phyloP scores from a whole-genome alignment of 73 alveolate genomes.

The Diophrys sp. region DNA sequence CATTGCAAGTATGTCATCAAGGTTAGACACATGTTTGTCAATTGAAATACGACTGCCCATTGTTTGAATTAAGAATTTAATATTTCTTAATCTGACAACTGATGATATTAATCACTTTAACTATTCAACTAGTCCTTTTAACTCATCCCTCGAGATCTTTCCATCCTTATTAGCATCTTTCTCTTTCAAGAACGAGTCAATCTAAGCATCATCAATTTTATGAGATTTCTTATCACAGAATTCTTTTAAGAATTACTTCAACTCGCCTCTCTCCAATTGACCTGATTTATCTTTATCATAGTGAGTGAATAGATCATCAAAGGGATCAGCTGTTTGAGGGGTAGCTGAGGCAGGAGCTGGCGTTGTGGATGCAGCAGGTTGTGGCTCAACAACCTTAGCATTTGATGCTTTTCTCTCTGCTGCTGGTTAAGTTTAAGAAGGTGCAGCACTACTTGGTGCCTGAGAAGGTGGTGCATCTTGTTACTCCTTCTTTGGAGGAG shows the following conservation, averaged over 20 bases:
- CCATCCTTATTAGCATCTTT: background rate
- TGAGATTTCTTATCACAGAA: background rate
- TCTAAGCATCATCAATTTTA: background rate
- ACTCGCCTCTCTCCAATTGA: background rate
- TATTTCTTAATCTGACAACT: background rate
- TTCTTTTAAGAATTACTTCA: background rate
- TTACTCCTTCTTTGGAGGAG: background rate
- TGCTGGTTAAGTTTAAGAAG: background rate
- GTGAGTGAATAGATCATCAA: background rate
- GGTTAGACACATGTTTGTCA: conserved; percentile 51
- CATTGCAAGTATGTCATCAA: conserved; percentile 53
- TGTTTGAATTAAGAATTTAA: no score
- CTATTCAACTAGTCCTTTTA: background rate
- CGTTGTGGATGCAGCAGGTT: background rate
- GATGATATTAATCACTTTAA: background rate
- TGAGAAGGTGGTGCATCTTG: background rate
- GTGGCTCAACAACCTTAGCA: background rate
- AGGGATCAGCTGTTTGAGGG: background rate
- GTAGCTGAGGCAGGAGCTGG: background rate
- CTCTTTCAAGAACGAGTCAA: background rate
- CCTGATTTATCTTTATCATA: background rate
- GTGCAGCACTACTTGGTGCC: background rate
- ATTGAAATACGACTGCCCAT: conserved; percentile 59
- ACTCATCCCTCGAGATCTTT: background rate
- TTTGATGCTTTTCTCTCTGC: background rate